Base-by-base conservation (phyloP, 768 basidiomycete genomes). In the Myochromella boudieri region DNA sequence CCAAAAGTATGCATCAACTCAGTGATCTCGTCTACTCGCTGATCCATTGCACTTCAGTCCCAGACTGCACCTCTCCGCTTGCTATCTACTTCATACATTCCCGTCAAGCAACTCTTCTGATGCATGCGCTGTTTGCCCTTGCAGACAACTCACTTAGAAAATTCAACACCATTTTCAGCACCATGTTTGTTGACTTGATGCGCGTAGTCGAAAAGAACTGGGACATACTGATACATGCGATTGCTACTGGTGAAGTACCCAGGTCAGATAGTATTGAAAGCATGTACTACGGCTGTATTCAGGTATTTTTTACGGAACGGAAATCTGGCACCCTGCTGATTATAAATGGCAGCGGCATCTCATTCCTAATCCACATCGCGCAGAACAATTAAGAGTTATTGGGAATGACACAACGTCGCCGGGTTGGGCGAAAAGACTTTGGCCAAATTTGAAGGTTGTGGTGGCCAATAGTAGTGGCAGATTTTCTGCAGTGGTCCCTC, bases 121-220 rank as follows among this genome's bases (percentile, higher is more conserved):
- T 44, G 42, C 48, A 49, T 20, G 48, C 48, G 6, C 24, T 49
- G 42, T 49, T 49, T 22, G 42, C 48, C 4, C 48, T 49, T 9
- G 37, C 33, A 12, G 48, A 49, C 21, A 24, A 37, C 9, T 37
- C 42, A 6, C 42, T 49, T 1, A 42, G 33, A 21, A 37, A 37
- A 29, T 37, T 49, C 26, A 49, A 43, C 36, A 38, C 42, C 12
- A 20, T 49, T 20, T 49, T 49, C 36, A 29, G 25, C 42, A 49
- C 48, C 6, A 20, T 49, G 12, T 49, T 49, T 26, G 4, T 44
- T 6, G 48, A 49, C 31, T 20, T 49, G 24, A 27, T 49, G 17
- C 48, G 48, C 8, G 28, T 49, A 18, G 37, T 49, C 33, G 48
- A 49, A 20, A 27, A 38, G 22, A 26, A 44, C 18, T 49, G 48